phyloP scores from a whole-genome alignment of 495 filamentous ascomycete species.

The Lichenothelia convexa region DNA sequence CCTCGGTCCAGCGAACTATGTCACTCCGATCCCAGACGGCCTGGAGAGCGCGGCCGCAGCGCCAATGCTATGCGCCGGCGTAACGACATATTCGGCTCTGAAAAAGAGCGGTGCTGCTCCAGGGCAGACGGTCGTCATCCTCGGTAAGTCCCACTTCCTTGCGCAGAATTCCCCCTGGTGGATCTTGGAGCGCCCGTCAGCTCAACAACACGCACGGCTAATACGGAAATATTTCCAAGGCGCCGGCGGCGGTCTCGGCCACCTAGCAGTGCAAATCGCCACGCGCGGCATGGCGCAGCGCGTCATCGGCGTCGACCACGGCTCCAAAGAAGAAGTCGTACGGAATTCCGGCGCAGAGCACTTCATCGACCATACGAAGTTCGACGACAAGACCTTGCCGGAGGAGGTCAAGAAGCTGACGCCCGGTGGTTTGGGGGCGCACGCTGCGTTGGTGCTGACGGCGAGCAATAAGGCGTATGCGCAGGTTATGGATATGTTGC shows the following conservation, averaged over 20 bases:
- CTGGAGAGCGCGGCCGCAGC: constrained; percentile 40
- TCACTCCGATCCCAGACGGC: constrained; percentile 48
- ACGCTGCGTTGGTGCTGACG: constrained; percentile 45
- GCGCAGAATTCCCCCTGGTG: neutral
- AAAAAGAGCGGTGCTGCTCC: constrained; percentile 37
- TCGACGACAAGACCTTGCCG: constrained; percentile 32
- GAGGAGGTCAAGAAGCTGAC: constrained; percentile 32
- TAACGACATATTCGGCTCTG: constrained; percentile 21
- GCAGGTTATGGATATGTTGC: no score
- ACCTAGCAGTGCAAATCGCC: constrained; percentile 48
- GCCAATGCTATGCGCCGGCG: constrained; percentile 31
- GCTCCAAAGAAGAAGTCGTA: constrained; percentile 41
- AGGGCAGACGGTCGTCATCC: constrained; percentile 48
- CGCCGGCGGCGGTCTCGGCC: constrained; percentile 48
- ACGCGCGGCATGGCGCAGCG: constrained; percentile 42
- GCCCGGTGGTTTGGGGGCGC: constrained; percentile 44
- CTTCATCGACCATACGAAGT: constrained; percentile 45
- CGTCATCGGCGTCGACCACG: constrained; percentile 51
- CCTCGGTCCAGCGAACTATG: constrained; percentile 41
- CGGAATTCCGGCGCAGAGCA: constrained; percentile 44
- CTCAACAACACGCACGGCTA: no score
- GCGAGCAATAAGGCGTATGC: constrained; percentile 49
- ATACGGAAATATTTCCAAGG: constrained; percentile 13
- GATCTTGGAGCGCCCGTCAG: no score
- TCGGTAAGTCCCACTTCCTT: constrained; percentile 25